Evolutionary conservation across 2,329 filamentous ascomycete genomes (phyloP).

Genomic region (Magnaporthales sp.): DNA sequence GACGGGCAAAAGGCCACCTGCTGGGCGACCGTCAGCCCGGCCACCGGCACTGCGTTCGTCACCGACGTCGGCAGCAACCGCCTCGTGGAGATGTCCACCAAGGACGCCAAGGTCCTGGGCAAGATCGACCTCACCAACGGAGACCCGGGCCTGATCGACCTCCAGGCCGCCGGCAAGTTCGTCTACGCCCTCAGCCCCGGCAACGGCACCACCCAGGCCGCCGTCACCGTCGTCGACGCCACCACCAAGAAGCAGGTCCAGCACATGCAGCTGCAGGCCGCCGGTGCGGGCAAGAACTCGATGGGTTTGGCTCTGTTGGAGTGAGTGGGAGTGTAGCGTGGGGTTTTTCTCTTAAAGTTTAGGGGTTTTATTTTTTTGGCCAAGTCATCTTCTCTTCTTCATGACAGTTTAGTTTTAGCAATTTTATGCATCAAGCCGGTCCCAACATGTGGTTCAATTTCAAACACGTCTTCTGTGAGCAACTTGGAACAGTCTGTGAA

Average conservation of each 20-base stretch:
- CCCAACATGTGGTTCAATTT: too few relatives aligned
- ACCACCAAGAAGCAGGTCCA: conserved; percentile 20
- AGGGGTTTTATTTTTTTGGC: background rate
- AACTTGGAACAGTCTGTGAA: too few relatives aligned
- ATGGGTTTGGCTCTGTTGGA: conserved; percentile 21
- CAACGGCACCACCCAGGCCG: conserved; percentile 30
- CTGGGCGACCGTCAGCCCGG: conserved; percentile 42
- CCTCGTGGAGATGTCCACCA: conserved; percentile 46
- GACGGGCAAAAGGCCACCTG: conserved; percentile 46
- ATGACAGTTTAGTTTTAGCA: too few relatives aligned
- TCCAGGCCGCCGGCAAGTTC: conserved; percentile 41
- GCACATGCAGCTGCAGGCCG: conserved; percentile 17
- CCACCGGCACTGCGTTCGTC: conserved; percentile 45
- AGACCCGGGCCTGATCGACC: conserved; percentile 46
- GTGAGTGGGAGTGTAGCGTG: background rate
- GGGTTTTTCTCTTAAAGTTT: background rate
- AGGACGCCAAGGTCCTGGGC: conserved; percentile 36
- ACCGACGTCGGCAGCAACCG: conserved; percentile 44
- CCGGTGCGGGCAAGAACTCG: conserved; percentile 17
- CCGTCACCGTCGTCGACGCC: conserved; percentile 28
- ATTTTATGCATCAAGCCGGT: too few relatives aligned
- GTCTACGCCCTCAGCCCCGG: conserved; percentile 50
- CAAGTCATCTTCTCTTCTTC: too few relatives aligned
- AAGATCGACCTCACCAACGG: conserved; percentile 34
- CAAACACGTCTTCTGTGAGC: too few relatives aligned